Base-by-base conservation (phyloP, 805 yeast genomes). In the Kodamaea nitidulidarum region DNA sequence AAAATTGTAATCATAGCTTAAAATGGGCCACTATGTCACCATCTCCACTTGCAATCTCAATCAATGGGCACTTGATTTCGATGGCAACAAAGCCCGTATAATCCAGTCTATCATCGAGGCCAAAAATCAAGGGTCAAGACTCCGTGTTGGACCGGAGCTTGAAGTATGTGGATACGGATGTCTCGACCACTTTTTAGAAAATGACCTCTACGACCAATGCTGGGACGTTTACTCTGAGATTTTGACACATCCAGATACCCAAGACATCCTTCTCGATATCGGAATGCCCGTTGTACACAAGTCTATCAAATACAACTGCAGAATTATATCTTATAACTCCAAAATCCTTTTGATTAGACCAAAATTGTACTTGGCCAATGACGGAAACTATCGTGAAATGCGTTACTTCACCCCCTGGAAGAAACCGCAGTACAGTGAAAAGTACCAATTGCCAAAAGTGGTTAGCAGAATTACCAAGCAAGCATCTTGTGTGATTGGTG, bases 21-120 rank as follows among this genome's bases (percentile, higher is more conserved):
- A 26, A 40, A 90, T 90, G 96, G 90, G 95, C 1, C 93, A 87
- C 39, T 73, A 84, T 41, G 80, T 90, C 35, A 91, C 97, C 0
- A 68, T 91, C 26, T 90, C 98, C 1, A 90, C 98, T 1, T 91
- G 98, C 63, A 88, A 90, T 52, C 72, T 93, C 47, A 93, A 93
- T 66, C 99, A 93, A 74, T 93, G 99, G 99, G 96, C 98, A 0
- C 71, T 93, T 39, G 99, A 93, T 60, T 93, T 88, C 60, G 98
- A 91, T 60, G 99, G 98, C 4, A 93, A 93, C 62, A 73, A 96
- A 39, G 96, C 90, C 55, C 72, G 99, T 41, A 91, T 93, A 46
- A 53, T 93, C 16, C 82, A 83, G 54, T 83, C 95, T 40, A 91
- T 93, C 52, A 58, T 55, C 15, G 70, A 75, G 37, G 96, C 99